Evolutionary conservation across 2,329 filamentous ascomycete species (phyloP), one percentile per base, ranked within the genome.

Genomic region (Neocucurbitaria cava): DNA sequence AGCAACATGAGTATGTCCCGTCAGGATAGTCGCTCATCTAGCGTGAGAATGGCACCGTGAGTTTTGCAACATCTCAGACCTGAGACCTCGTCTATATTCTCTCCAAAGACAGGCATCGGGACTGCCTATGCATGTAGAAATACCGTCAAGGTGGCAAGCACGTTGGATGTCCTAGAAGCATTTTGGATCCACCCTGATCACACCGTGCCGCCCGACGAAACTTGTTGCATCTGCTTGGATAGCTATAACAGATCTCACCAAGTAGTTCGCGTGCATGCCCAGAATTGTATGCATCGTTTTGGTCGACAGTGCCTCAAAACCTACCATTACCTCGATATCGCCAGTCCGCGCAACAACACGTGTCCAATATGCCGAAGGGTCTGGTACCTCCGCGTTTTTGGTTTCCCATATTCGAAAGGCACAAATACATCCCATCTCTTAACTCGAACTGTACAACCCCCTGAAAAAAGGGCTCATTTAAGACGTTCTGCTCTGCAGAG

Each of bases 241-340:
- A 11, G n/a, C n/a, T 56, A 53, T 31, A 36, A 4, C 15, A 10
- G 33, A 30, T 36, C n/a, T 15, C 49, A 56, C 23, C 11, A 53
- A 26, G 45, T 46, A 5, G 45, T 49, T 18, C 35, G 45, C 23
- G 45, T 53, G 26, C 40, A 43, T 21, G 21, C 49, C 23, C 40
- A 44, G 28, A 52, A 54, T 8, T 58, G 52, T 35, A 48, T 41
- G 20, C 54, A 62, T 41, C 43, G 51, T 3, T 62, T 62, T 38
- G 57, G 57, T 7, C 49, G 46, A 10, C 31, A 26, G 3, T 62
- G 54, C 28, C 49, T 62, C 13, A 35, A 58, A 11, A 35, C 26
- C 6, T 51, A 52, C n/a, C n/a, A n/a, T n/a, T n/a, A n/a, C 28
- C 38, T 60, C 11, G 31, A 49, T 18, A 62, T 51, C 40, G 23